Base-by-base conservation (phyloP, 1,284 basidiomycete species). In the Boletus semigastroideus region DNA sequence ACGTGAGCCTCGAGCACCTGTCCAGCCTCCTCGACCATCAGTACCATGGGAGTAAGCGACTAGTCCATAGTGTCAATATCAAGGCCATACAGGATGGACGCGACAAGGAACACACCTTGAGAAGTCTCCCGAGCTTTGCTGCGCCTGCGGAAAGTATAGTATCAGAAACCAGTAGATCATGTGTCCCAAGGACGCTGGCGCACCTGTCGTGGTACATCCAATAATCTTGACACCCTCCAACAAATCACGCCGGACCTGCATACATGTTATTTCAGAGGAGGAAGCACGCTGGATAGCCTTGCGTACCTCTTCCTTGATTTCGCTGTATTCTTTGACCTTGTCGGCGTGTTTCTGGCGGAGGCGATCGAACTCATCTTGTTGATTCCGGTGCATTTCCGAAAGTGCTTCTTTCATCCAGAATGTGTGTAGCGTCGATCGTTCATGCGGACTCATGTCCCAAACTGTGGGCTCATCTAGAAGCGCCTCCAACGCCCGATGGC, bases 1-100 rank as follows among this genome's bases (percentile, higher is more conserved):
- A 87, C 72, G 58, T 90, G 87, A 3, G 87, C 82, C 67, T 90
- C 88, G 14, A 90, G 74, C 1, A 90, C 86, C 69, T 90, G 87
- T 0, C 88, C 88, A 0, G 87, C 87, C 63, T 90, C 88, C 64
- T 86, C 83, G 2, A 86, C 78, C 31, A 86, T 67, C 52, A 86
- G 61, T 6, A 85, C 77, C 37, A 74, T 76, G 0, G 83, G 83
- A 8, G 67, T 65, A 8, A 84, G 57, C 1, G 77, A 75, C 81
- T 87, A 52, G 2, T 33, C 8, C 19, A 37, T 4, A n/a, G 4
- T 8, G 27, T 60, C 2, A 64, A 28, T 14, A 12, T 25, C 44
- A 14, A 10, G 3, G 13, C 17, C 4, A n/a, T 25, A 25, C 5
- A 25, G 37, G 12, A 33, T 3, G 2, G 54, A 40, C 20, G 14